Base-by-base conservation (phyloP, 768 basidiomycete genomes). In the Mycena epipterygia region DNA sequence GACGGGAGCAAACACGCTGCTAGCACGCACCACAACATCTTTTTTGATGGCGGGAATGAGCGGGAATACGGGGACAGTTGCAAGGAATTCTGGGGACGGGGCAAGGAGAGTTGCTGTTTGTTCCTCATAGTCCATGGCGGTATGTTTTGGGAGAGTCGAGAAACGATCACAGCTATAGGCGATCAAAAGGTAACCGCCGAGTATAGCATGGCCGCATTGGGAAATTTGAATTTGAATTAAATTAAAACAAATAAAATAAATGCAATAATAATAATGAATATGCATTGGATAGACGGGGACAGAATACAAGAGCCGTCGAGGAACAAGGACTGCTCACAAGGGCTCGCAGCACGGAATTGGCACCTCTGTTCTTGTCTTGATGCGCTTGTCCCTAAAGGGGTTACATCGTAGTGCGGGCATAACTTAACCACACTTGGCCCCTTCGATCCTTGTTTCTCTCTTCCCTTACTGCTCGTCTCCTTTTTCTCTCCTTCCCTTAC, bases 61-160 rank as follows among this genome's bases (percentile, higher is more conserved):
- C n/a, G 94, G 94, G 78, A 93, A 95, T 39, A 95, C 94, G 74
- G 88, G 90, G 74, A 93, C 84, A 3, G 89, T 83, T 8, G 89
- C 88, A 12, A 93, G 78, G 69, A 84, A 81, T 57, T 90, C 91
- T 51, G 85, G 83, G 2, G 88, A 85, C 7, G 91, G 90, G 17
- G 88, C 88, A 13, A 90, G 79, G 76, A 88, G 73, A 62, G 76
- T 70, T 13, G 78, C 75, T n/a, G 78, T 64, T 70, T 82, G 84
- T 58, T 82, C 79, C 75, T 88, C 87, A 67, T 79, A 76, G 77
- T 87, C 85, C 86, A 86, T 67, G 52, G 39, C 27, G 44, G 19
- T 52, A 14, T 37, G 30, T 27, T 48, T 48, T 14, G 21, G 55
- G 52, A 35, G 52, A 25, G n/a, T n/a, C n/a, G n/a, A n/a, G n/a